Evolutionary conservation across 2,329 filamentous ascomycete species (phyloP).

Genomic region (Colletotrichum musicola): DNA sequence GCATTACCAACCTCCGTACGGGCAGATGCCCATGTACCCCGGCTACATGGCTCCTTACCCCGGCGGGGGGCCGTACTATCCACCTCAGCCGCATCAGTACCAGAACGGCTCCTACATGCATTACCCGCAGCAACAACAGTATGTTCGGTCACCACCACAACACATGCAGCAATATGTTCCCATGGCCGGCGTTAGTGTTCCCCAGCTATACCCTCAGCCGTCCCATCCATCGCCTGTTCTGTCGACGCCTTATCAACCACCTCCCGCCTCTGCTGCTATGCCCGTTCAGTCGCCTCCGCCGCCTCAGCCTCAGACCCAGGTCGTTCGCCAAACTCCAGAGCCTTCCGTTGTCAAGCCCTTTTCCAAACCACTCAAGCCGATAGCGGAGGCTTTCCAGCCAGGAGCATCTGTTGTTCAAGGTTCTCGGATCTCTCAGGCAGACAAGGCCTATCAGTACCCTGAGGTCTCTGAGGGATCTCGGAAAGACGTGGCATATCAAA

Average conservation of each 20-base stretch:
- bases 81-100: conserved; percentile 70
- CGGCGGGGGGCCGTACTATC: conserved; percentile 59
- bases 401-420: conserved; percentile 6
- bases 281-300: conserved; percentile 67
- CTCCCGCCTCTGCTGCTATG: conserved; percentile 57
- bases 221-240: conserved; percentile 65
- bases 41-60: conserved; percentile 64
- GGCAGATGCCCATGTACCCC: conserved; percentile 58
- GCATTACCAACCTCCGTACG: conserved; percentile 43
- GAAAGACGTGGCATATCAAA: too few relatives aligned
- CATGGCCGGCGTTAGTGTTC: conserved; percentile 60
- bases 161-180: conserved; percentile 68
- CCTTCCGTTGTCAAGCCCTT: conserved; percentile 33
- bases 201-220: conserved; percentile 62
- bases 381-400: conserved; percentile 29
- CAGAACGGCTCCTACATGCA: conserved; percentile 66
- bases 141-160: conserved; percentile 63
- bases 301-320: conserved; percentile 32
- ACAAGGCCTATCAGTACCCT: conserved; percentile 7
- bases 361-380: conserved; percentile 15
- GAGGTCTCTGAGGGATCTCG: conserved; percentile 11
- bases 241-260: conserved; percentile 69
- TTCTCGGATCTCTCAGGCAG: neutral
- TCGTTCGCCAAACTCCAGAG: conserved; percentile 32
- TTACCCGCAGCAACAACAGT: conserved; percentile 56